These are phyloP conservation scores for Neolentinus lepideus DNA, from an alignment of 1,284 basidiomycete species.

Conservation along the genomic window DNA sequence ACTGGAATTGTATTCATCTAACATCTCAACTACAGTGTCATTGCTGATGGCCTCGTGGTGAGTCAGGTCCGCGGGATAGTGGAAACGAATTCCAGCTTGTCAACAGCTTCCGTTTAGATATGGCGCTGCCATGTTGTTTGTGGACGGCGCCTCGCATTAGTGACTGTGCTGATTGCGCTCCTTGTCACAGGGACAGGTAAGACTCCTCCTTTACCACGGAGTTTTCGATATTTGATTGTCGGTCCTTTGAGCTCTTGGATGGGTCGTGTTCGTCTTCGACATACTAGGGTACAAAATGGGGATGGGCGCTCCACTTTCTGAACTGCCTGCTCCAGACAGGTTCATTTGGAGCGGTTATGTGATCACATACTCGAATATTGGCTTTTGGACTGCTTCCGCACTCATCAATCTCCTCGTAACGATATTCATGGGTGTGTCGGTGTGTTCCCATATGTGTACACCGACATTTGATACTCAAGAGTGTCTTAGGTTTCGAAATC, in stretches of 20 bases:
- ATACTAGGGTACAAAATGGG: neutral
- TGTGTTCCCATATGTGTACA: neutral
- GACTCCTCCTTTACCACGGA: neutral
- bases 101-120: neutral
- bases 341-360: neutral
- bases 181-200: neutral
- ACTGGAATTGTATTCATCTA: neutral
- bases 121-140: neutral
- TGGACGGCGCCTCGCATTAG: neutral
- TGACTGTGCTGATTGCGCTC: neutral
- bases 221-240: neutral
- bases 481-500: neutral
- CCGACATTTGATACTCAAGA: neutral
- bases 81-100: neutral
- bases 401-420: neutral
- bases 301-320: neutral
- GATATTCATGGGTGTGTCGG: neutral
- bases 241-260: neutral
- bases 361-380: neutral
- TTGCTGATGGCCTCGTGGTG: neutral
- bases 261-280: neutral
- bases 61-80: neutral
- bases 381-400: neutral
- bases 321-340: neutral
- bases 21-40: neutral